Evolutionary conservation across 768 basidiomycete genomes (phyloP), one percentile per base, ranked within the genome.

Genomic region (Tylopilus felleus): DNA sequence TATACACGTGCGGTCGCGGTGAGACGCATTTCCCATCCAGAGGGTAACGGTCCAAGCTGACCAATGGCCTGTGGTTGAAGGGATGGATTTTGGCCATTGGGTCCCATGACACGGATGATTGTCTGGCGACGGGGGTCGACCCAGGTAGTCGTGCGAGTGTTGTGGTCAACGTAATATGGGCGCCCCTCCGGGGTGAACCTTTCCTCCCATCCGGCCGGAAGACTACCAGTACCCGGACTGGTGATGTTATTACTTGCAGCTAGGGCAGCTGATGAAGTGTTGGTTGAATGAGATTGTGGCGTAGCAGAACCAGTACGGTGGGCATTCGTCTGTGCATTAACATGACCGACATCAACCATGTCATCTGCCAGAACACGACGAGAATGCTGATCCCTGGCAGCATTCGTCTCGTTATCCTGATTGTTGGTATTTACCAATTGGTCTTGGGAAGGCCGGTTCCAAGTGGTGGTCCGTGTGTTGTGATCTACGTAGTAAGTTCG

Each of bases 11-110:
- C 96, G 1, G 97, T 98, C 4, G 91, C 88, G 7, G 97, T 99
- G 49, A 99, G 88, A 43, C 97, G 92, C 97, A 99, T 99, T 73
- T 99, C 97, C 97, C 97, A 99, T 51, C 97, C 97, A 39, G 91
- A 94, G 5, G 97, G 97, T 21, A 99, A 73, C 27, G 97, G 97
- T 3, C 97, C 97, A 22, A 99, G 87, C 67, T 98, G 96, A 12
- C 92, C 91, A 52, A 98, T 96, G 10, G 94, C 88, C 71, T 98
- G 95, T 9, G 94, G 93, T 69, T 98, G 95, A 25, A 94, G 77
- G 6, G 88, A 82, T 16, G 93, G 75, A 59, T 89, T 90, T 71
- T 91, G 91, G 12, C 95, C 94, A 64, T 84, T 85, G 21, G 94
- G 93, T 19, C 93, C 95, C 86, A 98, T 90, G 45, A 98, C 95